These are phyloP conservation scores for Isoetes engelmannii DNA, from an alignment of 83 land plant species.

Conservation along the genomic window DNA sequence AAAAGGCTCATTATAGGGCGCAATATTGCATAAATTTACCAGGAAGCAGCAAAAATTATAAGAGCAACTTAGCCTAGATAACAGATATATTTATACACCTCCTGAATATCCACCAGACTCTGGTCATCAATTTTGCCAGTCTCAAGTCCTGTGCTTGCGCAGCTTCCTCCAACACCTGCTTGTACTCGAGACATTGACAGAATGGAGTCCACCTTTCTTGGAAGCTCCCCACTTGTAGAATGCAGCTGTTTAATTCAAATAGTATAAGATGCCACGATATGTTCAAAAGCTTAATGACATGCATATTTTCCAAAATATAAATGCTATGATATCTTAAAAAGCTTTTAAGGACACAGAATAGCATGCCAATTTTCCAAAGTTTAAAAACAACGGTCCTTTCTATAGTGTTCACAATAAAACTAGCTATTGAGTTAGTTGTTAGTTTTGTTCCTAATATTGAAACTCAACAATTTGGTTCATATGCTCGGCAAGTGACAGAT, in stretches of 20 bases:
- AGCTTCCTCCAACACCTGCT: conserved; percentile 43
- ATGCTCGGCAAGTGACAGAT: too few relatives aligned
- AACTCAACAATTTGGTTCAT: too few relatives aligned
- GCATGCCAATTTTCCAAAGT: background rate
- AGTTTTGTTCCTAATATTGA: too few relatives aligned
- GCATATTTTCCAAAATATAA: background rate
- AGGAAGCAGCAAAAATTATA: background rate
- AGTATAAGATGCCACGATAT: too few relatives aligned
- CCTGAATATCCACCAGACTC: conserved; percentile 86
- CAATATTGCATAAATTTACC: background rate
- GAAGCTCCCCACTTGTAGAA: conserved; percentile 81
- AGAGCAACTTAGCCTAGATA: too few relatives aligned
- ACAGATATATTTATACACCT: conserved; percentile 37
- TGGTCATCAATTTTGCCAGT: conserved; percentile 74
- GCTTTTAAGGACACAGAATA: background rate
- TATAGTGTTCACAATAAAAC: too few relatives aligned
- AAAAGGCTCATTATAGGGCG: background rate
- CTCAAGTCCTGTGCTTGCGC: conserved; percentile 50
- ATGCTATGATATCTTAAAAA: background rate
- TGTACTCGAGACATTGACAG: conserved; percentile 66
- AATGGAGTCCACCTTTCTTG: conserved; percentile 72
- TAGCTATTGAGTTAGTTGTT: too few relatives aligned
- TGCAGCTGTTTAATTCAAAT: conserved; percentile 43
- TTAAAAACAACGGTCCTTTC: too few relatives aligned
- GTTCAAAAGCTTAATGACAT: background rate